Conservation (phyloP, 805 yeast species). For the Zygosaccharomyces pseudorouxii region DNA sequence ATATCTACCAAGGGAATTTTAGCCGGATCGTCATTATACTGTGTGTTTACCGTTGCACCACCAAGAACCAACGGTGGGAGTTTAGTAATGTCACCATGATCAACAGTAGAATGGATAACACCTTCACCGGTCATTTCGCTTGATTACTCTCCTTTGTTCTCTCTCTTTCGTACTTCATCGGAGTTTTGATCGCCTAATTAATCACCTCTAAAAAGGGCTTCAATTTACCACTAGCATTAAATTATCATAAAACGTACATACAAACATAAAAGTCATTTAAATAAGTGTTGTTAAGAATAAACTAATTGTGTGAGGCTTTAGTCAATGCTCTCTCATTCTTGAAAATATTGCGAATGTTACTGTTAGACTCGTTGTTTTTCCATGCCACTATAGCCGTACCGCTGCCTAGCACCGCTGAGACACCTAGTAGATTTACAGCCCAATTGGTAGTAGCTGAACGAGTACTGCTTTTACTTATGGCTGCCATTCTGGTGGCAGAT, state of each 20-base stretch:
- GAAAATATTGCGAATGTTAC: conserved; percentile 17
- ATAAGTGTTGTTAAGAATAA: conserved; percentile 5
- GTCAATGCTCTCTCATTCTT: conserved; percentile 12
- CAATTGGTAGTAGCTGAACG: conserved; percentile 10
- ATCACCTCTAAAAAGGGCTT: neutral
- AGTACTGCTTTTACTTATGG: conserved; percentile 2
- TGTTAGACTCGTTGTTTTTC: conserved; percentile 13
- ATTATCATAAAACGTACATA: neutral
- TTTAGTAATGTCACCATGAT: conserved; percentile 39
- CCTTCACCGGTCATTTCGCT: neutral
- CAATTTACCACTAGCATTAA: neutral
- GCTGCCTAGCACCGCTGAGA: conserved; percentile 13
- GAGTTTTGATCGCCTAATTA: no score
- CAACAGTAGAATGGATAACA: conserved; percentile 33
- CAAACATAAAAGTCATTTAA: neutral
- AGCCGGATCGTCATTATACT: conserved; percentile 68
- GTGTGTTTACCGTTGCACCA: conserved; percentile 83
- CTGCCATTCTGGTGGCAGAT: conserved; percentile 13
- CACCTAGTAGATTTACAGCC: conserved; percentile 15
- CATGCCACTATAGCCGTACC: conserved; percentile 14
- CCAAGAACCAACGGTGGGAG: conserved; percentile 61
- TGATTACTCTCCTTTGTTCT: neutral
- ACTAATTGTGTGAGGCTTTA: conserved; percentile 10
- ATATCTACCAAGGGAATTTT: conserved; percentile 54
- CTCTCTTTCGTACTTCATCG: neutral